Conservation (phyloP, 1,139 yeast species). For the Saccharomyces hybrid region DNA sequence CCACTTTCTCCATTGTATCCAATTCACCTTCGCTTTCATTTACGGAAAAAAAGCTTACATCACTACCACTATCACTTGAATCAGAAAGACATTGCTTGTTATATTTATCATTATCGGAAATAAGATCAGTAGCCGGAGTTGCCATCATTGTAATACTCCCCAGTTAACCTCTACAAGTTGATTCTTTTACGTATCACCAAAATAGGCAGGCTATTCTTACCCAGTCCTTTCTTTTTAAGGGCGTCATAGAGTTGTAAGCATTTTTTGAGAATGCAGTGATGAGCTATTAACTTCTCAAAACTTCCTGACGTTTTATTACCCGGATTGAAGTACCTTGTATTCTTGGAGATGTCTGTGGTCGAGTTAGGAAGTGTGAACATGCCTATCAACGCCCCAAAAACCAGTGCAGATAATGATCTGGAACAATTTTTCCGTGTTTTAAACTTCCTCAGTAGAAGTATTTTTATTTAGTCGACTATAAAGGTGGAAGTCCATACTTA, state of each 20-base stretch:
- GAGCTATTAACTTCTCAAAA: neutral
- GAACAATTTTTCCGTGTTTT: neutral
- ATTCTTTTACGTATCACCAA: neutral
- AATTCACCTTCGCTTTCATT: neutral
- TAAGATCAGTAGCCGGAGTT: neutral
- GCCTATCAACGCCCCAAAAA: neutral
- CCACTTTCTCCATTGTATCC: neutral
- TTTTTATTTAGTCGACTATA: neutral
- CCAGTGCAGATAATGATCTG: neutral
- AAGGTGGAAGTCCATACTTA: neutral
- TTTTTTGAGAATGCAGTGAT: neutral
- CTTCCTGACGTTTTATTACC: neutral
- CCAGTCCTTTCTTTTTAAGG: neutral
- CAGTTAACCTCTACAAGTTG: neutral
- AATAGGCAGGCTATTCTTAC: neutral
- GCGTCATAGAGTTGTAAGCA: neutral
- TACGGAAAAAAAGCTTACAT: neutral
- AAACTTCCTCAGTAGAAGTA: neutral
- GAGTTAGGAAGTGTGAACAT: neutral
- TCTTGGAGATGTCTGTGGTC: neutral
- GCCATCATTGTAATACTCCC: neutral
- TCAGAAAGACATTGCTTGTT: neutral
- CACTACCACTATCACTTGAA: neutral
- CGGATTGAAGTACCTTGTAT: neutral
- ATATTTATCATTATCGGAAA: neutral